Evolutionary conservation across 345 rosid species (phyloP).

Genomic region (Syzygium aqueum): DNA sequence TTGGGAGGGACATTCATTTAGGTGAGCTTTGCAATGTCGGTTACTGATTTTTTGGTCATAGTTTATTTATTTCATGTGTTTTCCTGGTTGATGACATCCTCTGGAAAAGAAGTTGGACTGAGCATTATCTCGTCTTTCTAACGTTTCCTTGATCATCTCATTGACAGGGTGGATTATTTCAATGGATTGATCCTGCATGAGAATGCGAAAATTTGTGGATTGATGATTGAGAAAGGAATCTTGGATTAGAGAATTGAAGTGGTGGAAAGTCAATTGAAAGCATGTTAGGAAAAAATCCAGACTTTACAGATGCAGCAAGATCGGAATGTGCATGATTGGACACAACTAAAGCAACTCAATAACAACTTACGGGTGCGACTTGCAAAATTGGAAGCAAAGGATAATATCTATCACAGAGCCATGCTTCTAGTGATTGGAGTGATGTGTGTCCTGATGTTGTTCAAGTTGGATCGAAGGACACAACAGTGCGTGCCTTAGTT

Average conservation of each 20-base stretch:
- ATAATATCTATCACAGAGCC: not conserved
- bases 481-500: not conserved
- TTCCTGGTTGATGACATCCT: not conserved
- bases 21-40: not conserved
- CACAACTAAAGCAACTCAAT: not conserved
- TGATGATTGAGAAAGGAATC: not conserved
- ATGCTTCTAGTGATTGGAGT: not conserved
- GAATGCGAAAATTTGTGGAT: not conserved
- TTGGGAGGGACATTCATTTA: not conserved
- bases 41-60: not conserved
- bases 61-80: not conserved
- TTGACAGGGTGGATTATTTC: not conserved
- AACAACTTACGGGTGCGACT: not conserved
- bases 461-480: not conserved
- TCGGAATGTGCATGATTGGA: not conserved
- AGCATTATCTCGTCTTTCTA: not conserved
- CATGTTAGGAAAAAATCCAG: not conserved
- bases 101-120: not conserved
- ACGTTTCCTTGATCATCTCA: not conserved
- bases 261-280: not conserved
- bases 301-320: not conserved
- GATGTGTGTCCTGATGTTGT: not conserved
- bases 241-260: not conserved
- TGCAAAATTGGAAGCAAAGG: not conserved
- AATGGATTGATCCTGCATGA: not conserved